These are phyloP conservation scores for Volvox africanus DNA, from an alignment of 139 green algal genomes.

Conservation along the genomic window DNA sequence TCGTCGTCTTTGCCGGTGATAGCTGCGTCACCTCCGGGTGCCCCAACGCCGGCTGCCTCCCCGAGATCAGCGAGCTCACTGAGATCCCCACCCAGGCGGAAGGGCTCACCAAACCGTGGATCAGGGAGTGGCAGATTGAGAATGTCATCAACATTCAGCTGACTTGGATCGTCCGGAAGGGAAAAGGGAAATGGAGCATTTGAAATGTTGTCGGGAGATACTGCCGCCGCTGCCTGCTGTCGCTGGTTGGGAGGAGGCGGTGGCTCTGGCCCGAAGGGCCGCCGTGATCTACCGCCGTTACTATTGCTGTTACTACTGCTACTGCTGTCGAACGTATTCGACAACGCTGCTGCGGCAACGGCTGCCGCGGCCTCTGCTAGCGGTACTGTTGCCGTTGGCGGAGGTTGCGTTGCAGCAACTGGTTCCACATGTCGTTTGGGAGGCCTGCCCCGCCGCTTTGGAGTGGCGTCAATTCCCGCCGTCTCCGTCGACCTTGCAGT, in stretches of 20 bases:
- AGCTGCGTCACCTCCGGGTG: neutral
- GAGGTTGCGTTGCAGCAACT: neutral
- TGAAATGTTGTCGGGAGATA: neutral
- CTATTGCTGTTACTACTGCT: neutral
- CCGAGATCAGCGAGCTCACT: neutral
- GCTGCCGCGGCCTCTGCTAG: neutral
- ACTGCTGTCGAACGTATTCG: no score
- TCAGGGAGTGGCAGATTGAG: slow-evolving; percentile 24
- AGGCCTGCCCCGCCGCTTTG: slow-evolving; percentile 16
- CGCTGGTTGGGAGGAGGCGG: neutral
- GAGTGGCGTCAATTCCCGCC: neutral
- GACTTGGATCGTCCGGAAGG: neutral
- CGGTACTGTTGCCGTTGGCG: neutral
- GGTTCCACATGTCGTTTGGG: neutral
- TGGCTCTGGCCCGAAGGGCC: slow-evolving; percentile 12
- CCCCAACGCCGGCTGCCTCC: neutral
- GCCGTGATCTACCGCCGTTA: neutral
- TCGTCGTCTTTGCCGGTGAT: neutral
- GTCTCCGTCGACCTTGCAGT: neutral
- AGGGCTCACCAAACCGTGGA: slow-evolving; percentile 1
- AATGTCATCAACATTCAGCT: slow-evolving; percentile 29
- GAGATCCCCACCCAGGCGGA: neutral
- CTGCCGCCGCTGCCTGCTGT: neutral
- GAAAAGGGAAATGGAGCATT: neutral
- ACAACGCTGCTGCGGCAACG: neutral